Evolutionary conservation across 179 eudicot species (phyloP), one percentile per base, ranked within the genome.

Genomic region (Spinacia oleracea): DNA sequence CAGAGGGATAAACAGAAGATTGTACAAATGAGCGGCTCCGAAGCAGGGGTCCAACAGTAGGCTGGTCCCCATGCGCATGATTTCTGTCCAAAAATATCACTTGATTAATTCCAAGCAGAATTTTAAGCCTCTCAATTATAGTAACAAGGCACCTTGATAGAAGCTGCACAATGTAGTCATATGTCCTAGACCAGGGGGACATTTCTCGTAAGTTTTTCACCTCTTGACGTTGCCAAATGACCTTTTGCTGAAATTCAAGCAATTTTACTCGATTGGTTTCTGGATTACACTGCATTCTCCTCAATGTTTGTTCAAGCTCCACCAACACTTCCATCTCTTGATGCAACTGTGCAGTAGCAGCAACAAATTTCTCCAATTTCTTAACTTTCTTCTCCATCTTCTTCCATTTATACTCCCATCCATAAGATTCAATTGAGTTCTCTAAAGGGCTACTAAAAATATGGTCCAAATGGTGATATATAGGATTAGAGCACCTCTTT

Each of bases 251-350:
- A 82, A 82, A 86, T 55, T 86, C 89, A 16, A 86, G 87, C 80
- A 84, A 77, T 75, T 86, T 84, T 58, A 84, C 85, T 46, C 79
- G 56, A 55, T 63, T 80, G 15, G 74, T 82, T n/a, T 86, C 87
- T 5, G 84, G 79, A 70, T 70, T 86, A 60, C 70, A 77, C 72
- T 82, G 89, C 89, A 86, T 86, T 82, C 89, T 84, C 82, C 85
- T 80, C 31, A 86, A 76, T 11, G 89, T 80, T 78, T 86, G 89
- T 72, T 86, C 89, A 74, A 86, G 84, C 80, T 86, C 89, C 73
- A 82, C 85, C 32, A 86, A 71, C 66, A 86, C 89, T 62, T 86
- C 89, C 84, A 86, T 86, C 81, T 86, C 89, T 59, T 86, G 89
- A 80, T 84, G 84, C 72, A 86, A 76, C 48, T 86, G 89, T 45